Evolutionary conservation across 352 stramenopile genomes (phyloP).

Genomic region (Albugo laibachii): DNA sequence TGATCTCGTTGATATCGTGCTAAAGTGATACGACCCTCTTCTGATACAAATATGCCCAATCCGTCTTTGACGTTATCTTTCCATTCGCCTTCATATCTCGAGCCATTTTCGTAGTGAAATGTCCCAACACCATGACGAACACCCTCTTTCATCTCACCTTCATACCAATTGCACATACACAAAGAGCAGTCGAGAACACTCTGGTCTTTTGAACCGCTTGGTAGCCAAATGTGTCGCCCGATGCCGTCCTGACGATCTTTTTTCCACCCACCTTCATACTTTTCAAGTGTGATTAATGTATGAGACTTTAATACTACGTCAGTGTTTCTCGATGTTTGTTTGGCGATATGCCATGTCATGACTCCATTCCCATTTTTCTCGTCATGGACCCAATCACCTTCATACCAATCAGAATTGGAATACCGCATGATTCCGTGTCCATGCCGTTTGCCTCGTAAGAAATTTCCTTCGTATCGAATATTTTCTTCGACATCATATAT

Average conservation of each 20-base stretch:
- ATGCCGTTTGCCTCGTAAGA: conserved; percentile 24
- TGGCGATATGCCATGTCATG: conserved; percentile 45
- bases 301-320: conserved; percentile 35
- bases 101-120: conserved; percentile 78
- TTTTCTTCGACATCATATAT: conserved; percentile 40
- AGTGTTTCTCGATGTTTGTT: conserved; percentile 2
- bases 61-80: conserved; percentile 57
- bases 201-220: conserved; percentile 13
- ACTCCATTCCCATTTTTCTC: conserved; percentile 45
- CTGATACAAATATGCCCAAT: conserved; percentile 44
- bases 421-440: conserved; percentile 48
- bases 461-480: conserved; percentile 36
- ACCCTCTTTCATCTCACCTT: conserved; percentile 49
- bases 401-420: conserved; percentile 36
- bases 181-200: conserved; percentile 8
- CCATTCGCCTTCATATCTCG: conserved; percentile 72
- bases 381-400: conserved; percentile 46
- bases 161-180: conserved; percentile 40
- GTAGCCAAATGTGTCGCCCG: not conserved
- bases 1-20: conserved; percentile 26
- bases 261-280: conserved; percentile 62
- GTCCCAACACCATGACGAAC: conserved; percentile 39
- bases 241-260: not conserved
- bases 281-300: conserved; percentile 48
- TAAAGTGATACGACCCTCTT: conserved; percentile 37